Evolutionary conservation across 129 eudicot genomes (phyloP), one percentile per base, ranked within the genome.

Genomic region (Centaurea solstitialis): DNA sequence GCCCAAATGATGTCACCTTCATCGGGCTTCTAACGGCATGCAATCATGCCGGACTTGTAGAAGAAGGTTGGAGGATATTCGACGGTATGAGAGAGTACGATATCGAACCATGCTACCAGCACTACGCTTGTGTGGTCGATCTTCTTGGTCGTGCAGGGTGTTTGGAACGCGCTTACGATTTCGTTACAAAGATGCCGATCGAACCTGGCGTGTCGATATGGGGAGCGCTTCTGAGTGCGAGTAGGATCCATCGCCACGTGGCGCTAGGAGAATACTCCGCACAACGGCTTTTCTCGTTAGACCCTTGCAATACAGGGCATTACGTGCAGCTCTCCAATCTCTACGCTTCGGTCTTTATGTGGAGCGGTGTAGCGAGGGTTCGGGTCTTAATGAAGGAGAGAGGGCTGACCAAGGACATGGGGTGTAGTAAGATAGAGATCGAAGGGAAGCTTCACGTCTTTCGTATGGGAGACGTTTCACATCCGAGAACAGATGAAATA

Each of bases 311-410:
- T 74, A 90, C 91, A 6, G 98, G 96, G n/a, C 96, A 90, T 76
- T 94, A 94, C 43, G 96, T 94, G 43, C 95, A 90, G 89, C 87
- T 94, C 23, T 94, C 93, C 3, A 94, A 94, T 84, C 96, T 94
- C 6, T 94, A 94, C 69, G 98, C 98, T 67, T 87, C 95, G 7
- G 87, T 70, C n/a, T 18, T 35, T 70, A 70, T 70, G 21, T n/a
- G 38, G 10, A 70, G 38, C 40, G 92, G 91, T 68, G 98, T 94
- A 11, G 87, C 81, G 4, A 76, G 81, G 73, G 92, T 92, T 20
- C 86, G 98, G 65, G 85, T 80, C 0, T 30, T 88, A 68, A 91
- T 94, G 93, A 90, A 88, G 76, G 91, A 83, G 66, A 90, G 83
- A 81, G 98, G 97, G 39, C 70, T 91, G 83, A 82, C 67, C 57